Evolutionary conservation across 2,329 filamentous ascomycete genomes (phyloP), one percentile per base, ranked within the genome.

Genomic region (Chrysoporthe austroafricana): DNA sequence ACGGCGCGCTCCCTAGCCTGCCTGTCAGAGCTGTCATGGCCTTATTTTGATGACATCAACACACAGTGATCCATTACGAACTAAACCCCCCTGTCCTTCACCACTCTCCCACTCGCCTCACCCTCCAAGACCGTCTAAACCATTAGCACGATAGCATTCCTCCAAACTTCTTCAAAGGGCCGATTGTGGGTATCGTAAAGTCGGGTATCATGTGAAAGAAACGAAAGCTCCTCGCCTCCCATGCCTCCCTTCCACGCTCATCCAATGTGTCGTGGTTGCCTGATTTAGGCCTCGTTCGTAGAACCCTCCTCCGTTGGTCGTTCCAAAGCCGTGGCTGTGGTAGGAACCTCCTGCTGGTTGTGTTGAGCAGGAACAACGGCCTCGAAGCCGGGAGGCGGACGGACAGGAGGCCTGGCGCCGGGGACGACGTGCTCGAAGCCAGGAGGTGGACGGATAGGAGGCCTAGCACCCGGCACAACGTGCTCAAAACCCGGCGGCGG

Each of bases 151-250:
- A 21, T 54, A 54, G 50, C 26, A 7, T 34, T 54, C 13, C 50
- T 21, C 21, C 58, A 3, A 26, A 4, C 34, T 8, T 21, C 18
- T 9, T 58, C 11, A 42, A 42, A 36, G 2, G 34, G 34, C n/a
- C 16, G 34, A 14, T 21, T 14, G 32, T 3, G 56, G 2, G 56
- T 58, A 57, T 39, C 54, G 32, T 57, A 11, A 36, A 57, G 16
- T 57, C 32, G 54, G 54, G 32, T 57, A 58, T 58, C 56, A 58
- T 58, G 56, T 58, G 56, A 58, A 58, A 58, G 56, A 42, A 58
- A 58, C 18, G 34, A 14, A 54, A 14, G 11, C 18, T 2, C 2
- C 7, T 58, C 34, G 18, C 16, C 16, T 5, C 34, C 21, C 56
- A n/a, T 18, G 6, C 56, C 56, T 42, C 34, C 32, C 4, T n/a